Evolutionary conservation across 2,329 filamentous ascomycete species (phyloP).

Genomic region (Xylaria sp.): DNA sequence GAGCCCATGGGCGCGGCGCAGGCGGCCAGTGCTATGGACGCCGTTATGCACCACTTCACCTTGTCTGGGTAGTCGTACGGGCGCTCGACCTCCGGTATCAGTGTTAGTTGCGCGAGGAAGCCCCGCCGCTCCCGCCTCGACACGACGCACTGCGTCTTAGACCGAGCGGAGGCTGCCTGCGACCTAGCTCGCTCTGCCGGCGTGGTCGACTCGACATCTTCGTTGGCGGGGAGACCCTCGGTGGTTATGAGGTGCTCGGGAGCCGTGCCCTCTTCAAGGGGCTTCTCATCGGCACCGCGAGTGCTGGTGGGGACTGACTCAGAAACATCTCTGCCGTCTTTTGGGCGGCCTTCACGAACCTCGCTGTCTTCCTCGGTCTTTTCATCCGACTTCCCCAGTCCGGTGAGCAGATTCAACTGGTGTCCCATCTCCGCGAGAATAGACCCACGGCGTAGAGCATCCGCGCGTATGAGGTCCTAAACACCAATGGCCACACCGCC

Average conservation of each 20-base stretch:
- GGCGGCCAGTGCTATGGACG: slow-evolving; percentile 75
- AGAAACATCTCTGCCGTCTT: slow-evolving; percentile 17
- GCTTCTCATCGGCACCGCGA: slow-evolving; percentile 11
- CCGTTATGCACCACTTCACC: slow-evolving; percentile 85
- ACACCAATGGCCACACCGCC: slow-evolving; percentile 21
- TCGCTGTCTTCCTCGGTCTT: slow-evolving; percentile 10
- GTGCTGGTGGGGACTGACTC: slow-evolving; percentile 11
- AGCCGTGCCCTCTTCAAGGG: slow-evolving; percentile 13
- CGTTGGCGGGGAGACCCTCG: slow-evolving; percentile 20
- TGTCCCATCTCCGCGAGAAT: background rate
- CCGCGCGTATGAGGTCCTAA: background rate
- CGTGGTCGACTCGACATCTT: slow-evolving; percentile 18
- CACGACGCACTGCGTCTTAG: slow-evolving; percentile 20
- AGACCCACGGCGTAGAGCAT: background rate
- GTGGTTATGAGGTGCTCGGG: slow-evolving; percentile 18
- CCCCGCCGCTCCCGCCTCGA: slow-evolving; percentile 59
- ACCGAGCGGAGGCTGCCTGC: slow-evolving; percentile 22
- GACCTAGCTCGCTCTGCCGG: slow-evolving; percentile 14
- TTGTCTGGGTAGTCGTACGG: slow-evolving; percentile 72
- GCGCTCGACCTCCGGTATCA: slow-evolving; percentile 78
- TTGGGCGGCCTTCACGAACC: background rate
- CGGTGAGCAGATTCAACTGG: slow-evolving; percentile 8
- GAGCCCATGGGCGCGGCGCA: slow-evolving; percentile 82
- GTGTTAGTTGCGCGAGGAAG: slow-evolving; percentile 67
- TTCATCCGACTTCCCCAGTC: slow-evolving; percentile 18